A percentile compares a stretch with the other conserved stretches of the same genome.
Conservation (phyloP, 257 asterid species). For the Verbascum thapsus region DNA sequence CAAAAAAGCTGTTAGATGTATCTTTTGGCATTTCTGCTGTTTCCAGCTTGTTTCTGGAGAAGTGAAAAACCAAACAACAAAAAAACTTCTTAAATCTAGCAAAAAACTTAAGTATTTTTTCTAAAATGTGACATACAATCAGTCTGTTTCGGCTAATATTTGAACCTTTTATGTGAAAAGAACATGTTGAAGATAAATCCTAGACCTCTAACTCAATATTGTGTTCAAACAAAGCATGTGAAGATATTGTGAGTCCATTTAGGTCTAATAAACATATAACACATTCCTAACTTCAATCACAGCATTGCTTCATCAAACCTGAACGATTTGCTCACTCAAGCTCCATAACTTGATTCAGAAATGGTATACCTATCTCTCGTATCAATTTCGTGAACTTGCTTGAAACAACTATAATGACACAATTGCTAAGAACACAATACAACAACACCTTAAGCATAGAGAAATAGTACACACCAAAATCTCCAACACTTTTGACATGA, state of each 20-base stretch:
- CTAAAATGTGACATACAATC: not conserved
- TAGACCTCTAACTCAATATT: not conserved
- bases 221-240: slow-evolving; percentile 3
- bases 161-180: not conserved
- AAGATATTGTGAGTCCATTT: not conserved
- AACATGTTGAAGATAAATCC: not conserved
- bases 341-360: not conserved
- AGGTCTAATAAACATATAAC: not conserved
- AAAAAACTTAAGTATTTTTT: too few species aligned
- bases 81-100: too few species aligned
- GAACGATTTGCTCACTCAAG: not conserved
- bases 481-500: not conserved
- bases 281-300: not conserved
- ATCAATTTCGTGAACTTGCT: not conserved
- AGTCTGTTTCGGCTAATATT: too few species aligned
- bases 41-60: too few species aligned
- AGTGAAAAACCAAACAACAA: too few species aligned
- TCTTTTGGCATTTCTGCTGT: too few species aligned
- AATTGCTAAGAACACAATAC: slow-evolving; percentile 1
- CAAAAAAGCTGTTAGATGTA: too few species aligned
- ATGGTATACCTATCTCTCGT: not conserved
- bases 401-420: not conserved
- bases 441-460: slow-evolving; percentile 3
- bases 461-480: not conserved
- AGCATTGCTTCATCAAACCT: not conserved